Evolutionary conservation across 352 stramenopile genomes (phyloP).

Genomic region (Pythium plurisporium): DNA sequence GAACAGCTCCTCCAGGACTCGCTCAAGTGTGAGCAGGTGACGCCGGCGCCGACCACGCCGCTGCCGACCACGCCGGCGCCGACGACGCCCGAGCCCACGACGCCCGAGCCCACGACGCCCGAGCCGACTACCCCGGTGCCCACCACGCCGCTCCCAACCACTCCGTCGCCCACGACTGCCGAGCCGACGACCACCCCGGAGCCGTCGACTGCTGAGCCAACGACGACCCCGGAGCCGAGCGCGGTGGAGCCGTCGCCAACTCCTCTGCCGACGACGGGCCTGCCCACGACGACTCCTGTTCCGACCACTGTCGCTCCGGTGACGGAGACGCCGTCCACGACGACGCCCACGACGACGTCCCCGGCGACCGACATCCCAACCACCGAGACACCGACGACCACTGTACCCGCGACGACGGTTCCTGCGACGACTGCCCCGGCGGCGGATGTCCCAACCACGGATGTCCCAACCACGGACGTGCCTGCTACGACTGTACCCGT

Average conservation of each 20-base stretch:
- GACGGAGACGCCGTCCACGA: background rate
- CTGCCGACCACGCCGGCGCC: background rate
- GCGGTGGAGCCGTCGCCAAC: no score
- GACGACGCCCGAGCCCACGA: background rate
- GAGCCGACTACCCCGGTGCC: background rate
- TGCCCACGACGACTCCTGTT: no score
- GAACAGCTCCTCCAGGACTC: slow-evolving; percentile 10
- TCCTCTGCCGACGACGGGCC: no score
- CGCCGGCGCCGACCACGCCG: background rate
- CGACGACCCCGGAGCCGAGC: no score
- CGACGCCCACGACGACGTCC: background rate
- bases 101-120: background rate
- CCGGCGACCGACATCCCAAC: background rate
- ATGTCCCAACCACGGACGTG: background rate
- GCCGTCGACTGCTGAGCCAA: no score
- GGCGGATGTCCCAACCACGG: no score
- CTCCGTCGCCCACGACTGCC: no score
- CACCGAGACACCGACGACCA: no score
- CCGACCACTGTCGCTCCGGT: no score
- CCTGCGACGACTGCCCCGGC: background rate
- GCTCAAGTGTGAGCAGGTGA: background rate
- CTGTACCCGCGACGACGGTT: background rate
- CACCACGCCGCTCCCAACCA: background rate
- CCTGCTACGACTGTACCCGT: background rate
- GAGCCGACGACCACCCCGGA: no score